These are phyloP conservation scores for Phialophora verrucosa DNA, from an alignment of 2,329 filamentous ascomycete species.

Conservation along the genomic window DNA sequence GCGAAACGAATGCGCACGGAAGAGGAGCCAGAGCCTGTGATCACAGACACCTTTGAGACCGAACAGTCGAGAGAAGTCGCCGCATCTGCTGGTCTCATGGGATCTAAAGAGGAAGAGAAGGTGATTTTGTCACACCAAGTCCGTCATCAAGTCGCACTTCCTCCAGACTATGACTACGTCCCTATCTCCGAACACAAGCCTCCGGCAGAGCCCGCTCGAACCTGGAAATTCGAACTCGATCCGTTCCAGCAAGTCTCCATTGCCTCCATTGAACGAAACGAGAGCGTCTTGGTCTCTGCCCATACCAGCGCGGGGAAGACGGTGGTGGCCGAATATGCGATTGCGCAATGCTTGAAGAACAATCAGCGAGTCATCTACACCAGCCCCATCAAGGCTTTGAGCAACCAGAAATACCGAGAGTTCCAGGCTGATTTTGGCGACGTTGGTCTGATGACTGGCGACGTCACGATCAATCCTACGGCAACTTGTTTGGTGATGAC, in stretches of 20 bases:
- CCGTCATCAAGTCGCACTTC: constrained; percentile 94
- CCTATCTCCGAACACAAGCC: constrained; percentile 94
- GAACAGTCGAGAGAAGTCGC: constrained; percentile 91
- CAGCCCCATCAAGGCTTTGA: constrained; percentile 97
- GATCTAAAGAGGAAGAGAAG: constrained; percentile 67
- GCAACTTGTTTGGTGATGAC: constrained; percentile 99
- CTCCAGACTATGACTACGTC: constrained; percentile 90
- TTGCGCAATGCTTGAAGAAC: constrained; percentile 94
- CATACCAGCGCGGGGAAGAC: constrained; percentile 98
- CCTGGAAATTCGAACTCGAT: constrained; percentile 89
- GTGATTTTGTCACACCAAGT: constrained; percentile 95
- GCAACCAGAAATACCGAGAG: constrained; percentile 98
- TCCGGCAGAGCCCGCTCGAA: constrained; percentile 82
- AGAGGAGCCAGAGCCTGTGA: constrained; percentile 74
- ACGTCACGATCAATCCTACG: constrained; percentile 98
- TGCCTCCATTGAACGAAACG: constrained; percentile 90
- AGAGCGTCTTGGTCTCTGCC: constrained; percentile 95
- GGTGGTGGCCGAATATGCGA: constrained; percentile 96
- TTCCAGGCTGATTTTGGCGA: constrained; percentile 96
- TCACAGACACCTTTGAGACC: constrained; percentile 93
- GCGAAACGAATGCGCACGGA: constrained; percentile 58
- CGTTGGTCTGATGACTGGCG: constrained; percentile 96
- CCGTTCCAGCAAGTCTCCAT: constrained; percentile 97
- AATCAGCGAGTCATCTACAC: constrained; percentile 99
- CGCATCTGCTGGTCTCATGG: constrained; percentile 72